phyloP scores from a whole-genome alignment of 106 monocot genomes.

The Cymbidium sinense region DNA sequence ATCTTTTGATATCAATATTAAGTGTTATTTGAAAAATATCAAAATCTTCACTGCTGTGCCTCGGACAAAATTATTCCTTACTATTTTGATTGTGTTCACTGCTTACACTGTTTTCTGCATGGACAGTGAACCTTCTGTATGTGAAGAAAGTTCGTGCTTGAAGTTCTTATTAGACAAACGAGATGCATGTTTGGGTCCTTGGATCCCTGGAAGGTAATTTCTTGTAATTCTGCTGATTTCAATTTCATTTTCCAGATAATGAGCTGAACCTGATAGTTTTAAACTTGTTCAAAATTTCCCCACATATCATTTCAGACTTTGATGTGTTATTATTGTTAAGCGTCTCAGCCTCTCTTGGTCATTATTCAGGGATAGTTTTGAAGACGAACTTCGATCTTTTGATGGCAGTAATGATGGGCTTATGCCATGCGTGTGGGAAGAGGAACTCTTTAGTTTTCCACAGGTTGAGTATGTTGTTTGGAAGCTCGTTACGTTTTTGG shows the following conservation, averaged over 20 bases:
- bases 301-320: not conserved
- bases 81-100: slow-evolving; percentile 5
- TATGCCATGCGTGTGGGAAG: slow-evolving; percentile 91
- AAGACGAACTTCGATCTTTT: slow-evolving; percentile 97
- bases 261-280: not conserved
- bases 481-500: not conserved
- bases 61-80: not conserved
- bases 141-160: slow-evolving; percentile 87
- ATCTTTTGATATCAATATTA: not conserved
- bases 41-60: not conserved
- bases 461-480: slow-evolving; percentile 39
- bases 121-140: slow-evolving; percentile 63
- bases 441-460: slow-evolving; percentile 65
- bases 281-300: not conserved
- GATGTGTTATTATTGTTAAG: not conserved
- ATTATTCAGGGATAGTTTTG: slow-evolving; percentile 80
- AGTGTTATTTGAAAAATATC: not conserved
- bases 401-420: slow-evolving; percentile 82
- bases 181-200: slow-evolving; percentile 89
- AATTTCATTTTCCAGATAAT: not conserved
- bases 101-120: slow-evolving; percentile 21
- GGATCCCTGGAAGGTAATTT: slow-evolving; percentile 90
- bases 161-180: slow-evolving; percentile 84
- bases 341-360: not conserved
- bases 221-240: not conserved